Evolutionary conservation across 2,329 filamentous ascomycete species (phyloP).

Genomic region (Malbranchea zuffiana): DNA sequence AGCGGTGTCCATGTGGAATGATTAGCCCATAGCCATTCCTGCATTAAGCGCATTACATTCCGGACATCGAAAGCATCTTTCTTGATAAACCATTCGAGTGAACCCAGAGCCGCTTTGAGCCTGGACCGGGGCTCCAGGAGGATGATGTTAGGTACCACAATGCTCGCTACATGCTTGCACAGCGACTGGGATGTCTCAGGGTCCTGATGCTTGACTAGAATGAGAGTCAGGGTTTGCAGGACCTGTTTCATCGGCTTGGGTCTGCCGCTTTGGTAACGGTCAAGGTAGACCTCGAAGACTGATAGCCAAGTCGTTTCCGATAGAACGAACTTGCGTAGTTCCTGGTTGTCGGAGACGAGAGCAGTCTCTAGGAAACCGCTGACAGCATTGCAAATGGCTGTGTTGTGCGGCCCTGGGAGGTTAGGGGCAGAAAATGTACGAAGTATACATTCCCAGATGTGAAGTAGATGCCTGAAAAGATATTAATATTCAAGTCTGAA

Average conservation of each 20-base stretch:
- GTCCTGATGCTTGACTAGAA: constrained; percentile 23
- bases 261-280: constrained; percentile 33
- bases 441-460: constrained; percentile 32
- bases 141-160: constrained; percentile 28
- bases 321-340: constrained; percentile 25
- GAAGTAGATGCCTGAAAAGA: constrained; percentile 15
- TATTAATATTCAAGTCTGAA: constrained; percentile 1
- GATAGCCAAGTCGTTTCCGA: constrained; percentile 30
- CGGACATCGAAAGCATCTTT: constrained; percentile 26
- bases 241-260: constrained; percentile 38
- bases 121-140: constrained; percentile 31
- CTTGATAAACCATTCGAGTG: constrained; percentile 29
- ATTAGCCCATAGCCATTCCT: constrained; percentile 27
- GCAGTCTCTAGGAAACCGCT: constrained; percentile 35
- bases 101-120: constrained; percentile 28
- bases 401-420: constrained; percentile 31
- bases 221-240: constrained; percentile 29
- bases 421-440: constrained; percentile 31
- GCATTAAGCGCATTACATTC: constrained; percentile 23
- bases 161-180: constrained; percentile 18
- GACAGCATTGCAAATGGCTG: constrained; percentile 35
- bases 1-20: constrained; percentile 24
- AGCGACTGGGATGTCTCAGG: constrained; percentile 18
- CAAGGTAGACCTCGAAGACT: constrained; percentile 31
- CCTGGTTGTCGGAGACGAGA: constrained; percentile 21